These are phyloP conservation scores for Boletus vinaceobasis DNA, from an alignment of 768 basidiomycete species.

Conservation along the genomic window DNA sequence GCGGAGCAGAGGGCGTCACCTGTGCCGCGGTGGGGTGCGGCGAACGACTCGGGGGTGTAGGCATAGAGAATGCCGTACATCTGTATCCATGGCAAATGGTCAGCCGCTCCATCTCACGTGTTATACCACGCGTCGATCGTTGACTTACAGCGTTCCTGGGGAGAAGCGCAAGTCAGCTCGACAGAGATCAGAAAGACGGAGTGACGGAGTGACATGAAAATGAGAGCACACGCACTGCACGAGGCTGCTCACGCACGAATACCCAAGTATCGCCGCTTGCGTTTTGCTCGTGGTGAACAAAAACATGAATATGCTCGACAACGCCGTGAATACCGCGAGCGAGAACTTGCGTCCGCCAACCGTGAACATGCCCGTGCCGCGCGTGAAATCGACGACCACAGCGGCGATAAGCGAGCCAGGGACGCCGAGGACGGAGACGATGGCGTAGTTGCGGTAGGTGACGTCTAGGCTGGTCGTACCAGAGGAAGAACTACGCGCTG, in stretches of 20 bases:
- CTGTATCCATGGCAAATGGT: constrained; percentile 10
- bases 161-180: neutral
- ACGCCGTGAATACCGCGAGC: constrained; percentile 42
- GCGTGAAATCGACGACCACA: constrained; percentile 43
- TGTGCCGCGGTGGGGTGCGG: constrained; percentile 53
- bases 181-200: too few species aligned
- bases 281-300: constrained; percentile 48
- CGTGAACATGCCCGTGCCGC: constrained; percentile 30
- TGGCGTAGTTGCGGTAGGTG: constrained; percentile 49
- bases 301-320: constrained; percentile 49
- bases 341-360: constrained; percentile 47
- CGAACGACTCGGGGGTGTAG: constrained; percentile 60
- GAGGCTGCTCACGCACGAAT: constrained; percentile 41
- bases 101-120: neutral
- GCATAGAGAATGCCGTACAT: constrained; percentile 56
- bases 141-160: constrained; percentile 35
- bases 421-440: constrained; percentile 45
- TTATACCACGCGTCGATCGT: neutral
- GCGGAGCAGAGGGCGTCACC: constrained; percentile 49
- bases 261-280: constrained; percentile 40
- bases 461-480: constrained; percentile 19
- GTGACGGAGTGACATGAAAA: too few species aligned
- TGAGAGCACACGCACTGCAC: constrained; percentile 35
- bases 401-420: constrained; percentile 49
- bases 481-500: constrained; percentile 29